Evolutionary conservation across 2,329 filamentous ascomycete genomes (phyloP).

Genomic region (Talaromyces sp.): DNA sequence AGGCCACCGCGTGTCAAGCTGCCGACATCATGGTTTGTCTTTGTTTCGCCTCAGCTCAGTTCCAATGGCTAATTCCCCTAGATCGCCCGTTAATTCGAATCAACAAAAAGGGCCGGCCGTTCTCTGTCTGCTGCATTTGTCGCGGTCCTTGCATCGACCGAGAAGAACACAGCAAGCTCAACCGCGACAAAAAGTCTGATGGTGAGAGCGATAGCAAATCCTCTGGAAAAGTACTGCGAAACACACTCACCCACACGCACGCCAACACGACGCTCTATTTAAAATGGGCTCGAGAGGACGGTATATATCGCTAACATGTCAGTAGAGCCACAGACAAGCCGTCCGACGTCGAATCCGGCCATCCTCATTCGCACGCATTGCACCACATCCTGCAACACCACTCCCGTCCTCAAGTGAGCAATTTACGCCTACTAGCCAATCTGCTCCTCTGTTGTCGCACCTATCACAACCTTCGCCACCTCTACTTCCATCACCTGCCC

Average conservation of each 20-base stretch:
- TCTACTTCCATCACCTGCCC: not conserved
- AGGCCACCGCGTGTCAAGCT: constrained; percentile 97
- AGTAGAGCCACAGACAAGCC: constrained; percentile 8
- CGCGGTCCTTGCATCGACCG: constrained; percentile 94
- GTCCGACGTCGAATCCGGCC: constrained; percentile 11
- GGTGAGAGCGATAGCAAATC: constrained; percentile 28
- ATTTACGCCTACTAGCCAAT: constrained; percentile 6
- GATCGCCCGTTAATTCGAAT: constrained; percentile 90
- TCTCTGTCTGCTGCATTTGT: constrained; percentile 97
- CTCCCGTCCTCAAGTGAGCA: constrained; percentile 14
- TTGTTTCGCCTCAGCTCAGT: constrained; percentile 12
- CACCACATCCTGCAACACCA: constrained; percentile 15
- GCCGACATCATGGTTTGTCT: constrained; percentile 84
- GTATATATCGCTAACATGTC: constrained; percentile 9
- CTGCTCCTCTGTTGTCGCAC: not conserved
- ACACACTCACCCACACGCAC: constrained; percentile 7
- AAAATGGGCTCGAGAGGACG: not conserved
- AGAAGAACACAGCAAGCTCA: constrained; percentile 90
- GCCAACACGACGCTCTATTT: constrained; percentile 8
- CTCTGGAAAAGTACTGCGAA: constrained; percentile 27
- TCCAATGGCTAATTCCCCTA: constrained; percentile 30
- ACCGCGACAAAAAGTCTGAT: constrained; percentile 67
- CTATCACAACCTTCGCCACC: constrained; percentile 6
- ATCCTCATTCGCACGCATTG: constrained; percentile 14
- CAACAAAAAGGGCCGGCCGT: constrained; percentile 94